These are phyloP conservation scores for Aspergillus floridensis DNA, from an alignment of 2,329 filamentous ascomycete species.

Conservation along the genomic window DNA sequence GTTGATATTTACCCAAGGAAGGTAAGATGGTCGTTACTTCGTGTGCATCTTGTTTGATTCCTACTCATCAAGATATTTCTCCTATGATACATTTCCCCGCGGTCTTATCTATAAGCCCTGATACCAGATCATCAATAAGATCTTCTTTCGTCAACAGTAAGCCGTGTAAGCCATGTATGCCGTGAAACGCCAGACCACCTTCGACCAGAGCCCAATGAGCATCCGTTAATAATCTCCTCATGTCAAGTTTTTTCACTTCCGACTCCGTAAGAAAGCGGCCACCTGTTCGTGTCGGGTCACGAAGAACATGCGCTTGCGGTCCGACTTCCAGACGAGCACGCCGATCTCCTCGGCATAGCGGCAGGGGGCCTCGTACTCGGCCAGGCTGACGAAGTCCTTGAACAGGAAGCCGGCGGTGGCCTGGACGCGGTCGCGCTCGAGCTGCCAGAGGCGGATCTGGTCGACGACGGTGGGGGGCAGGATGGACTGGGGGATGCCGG, in stretches of 20 bases:
- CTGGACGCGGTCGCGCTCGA: slow-evolving; percentile 93
- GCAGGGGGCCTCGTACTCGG: slow-evolving; percentile 55
- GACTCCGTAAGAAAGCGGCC: slow-evolving; percentile 70
- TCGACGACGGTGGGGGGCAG: slow-evolving; percentile 95
- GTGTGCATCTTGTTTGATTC: too few relatives aligned
- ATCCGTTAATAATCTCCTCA: too few relatives aligned
- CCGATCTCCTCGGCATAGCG: slow-evolving; percentile 82
- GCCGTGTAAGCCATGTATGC: too few relatives aligned
- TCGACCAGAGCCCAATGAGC: too few relatives aligned
- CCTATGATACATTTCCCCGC: too few relatives aligned
- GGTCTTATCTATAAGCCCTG: too few relatives aligned
- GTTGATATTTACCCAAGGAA: too few relatives aligned
- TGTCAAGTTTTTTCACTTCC: slow-evolving; percentile 35
- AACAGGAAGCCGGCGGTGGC: slow-evolving; percentile 81
- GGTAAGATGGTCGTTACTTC: too few relatives aligned
- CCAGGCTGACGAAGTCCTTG: slow-evolving; percentile 75
- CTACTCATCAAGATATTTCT: too few relatives aligned
- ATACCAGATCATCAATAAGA: too few relatives aligned
- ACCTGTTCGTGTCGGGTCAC: slow-evolving; percentile 89
- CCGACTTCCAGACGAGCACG: slow-evolving; percentile 82
- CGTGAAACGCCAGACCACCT: too few relatives aligned
- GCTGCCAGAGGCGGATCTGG: slow-evolving; percentile 95
- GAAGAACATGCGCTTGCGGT: slow-evolving; percentile 80
- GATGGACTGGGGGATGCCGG: slow-evolving; percentile 56
- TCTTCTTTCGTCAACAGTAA: too few relatives aligned